These are phyloP conservation scores for Castanopsis chinensis DNA, from an alignment of 306 rosid species.

Conservation along the genomic window DNA sequence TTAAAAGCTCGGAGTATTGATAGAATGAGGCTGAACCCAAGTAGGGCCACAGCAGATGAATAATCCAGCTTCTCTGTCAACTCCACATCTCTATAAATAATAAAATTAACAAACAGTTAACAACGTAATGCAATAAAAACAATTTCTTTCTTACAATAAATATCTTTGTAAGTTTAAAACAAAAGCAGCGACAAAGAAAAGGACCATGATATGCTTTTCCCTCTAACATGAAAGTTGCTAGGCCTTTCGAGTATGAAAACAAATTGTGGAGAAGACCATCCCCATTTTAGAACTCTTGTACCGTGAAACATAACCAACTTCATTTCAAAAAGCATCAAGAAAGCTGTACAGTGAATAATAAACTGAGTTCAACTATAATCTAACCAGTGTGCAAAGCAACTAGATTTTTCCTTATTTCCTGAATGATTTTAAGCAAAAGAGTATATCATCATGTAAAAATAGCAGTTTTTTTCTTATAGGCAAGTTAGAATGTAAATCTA, in stretches of 20 bases:
- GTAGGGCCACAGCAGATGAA: slow-evolving; percentile 86
- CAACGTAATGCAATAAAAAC: neutral
- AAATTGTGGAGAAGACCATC: neutral
- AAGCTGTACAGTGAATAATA: neutral
- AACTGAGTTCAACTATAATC: neutral
- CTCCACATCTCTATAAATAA: slow-evolving; percentile 76
- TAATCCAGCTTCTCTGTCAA: slow-evolving; percentile 82
- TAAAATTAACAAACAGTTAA: slow-evolving; percentile 1
- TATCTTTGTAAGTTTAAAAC: neutral
- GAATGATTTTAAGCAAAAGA: neutral
- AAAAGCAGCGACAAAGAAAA: neutral
- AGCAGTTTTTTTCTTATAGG: neutral
- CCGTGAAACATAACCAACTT: neutral
- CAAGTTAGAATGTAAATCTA: neutral
- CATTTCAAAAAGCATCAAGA: neutral
- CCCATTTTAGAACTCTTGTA: neutral
- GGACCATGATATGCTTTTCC: neutral
- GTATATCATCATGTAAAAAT: neutral
- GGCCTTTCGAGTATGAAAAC: neutral
- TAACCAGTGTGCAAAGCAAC: neutral
- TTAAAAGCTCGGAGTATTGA: slow-evolving; percentile 64
- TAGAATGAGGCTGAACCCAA: slow-evolving; percentile 77
- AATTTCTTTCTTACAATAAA: neutral
- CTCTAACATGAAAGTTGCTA: neutral
- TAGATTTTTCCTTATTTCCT: neutral